Percentiles rank a stretch among this genome's conserved stretches.
Conservation (phyloP, 345 rosid genomes). For the Eucalyptus globulus region DNA sequence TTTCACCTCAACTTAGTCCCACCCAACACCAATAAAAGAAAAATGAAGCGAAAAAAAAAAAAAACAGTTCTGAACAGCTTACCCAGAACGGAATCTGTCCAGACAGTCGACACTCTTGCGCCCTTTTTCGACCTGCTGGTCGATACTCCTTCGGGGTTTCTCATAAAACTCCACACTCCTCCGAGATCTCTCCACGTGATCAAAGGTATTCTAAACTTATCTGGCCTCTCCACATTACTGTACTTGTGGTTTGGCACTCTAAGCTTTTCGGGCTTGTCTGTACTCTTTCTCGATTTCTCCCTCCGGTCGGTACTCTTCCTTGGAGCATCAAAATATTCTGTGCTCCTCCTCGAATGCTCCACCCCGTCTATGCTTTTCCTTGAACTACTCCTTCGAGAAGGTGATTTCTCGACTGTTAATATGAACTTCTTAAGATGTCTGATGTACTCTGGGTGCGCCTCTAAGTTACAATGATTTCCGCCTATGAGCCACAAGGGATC, state of each 20-base stretch:
- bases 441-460: constrained; percentile 71
- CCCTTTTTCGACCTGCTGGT: constrained; percentile 52
- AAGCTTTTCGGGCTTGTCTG: constrained; percentile 29
- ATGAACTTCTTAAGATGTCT: constrained; percentile 90
- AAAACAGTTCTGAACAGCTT: not conserved
- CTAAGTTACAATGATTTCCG: constrained; percentile 87
- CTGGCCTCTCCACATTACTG: constrained; percentile 35
- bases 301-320: constrained; percentile 62
- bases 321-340: constrained; percentile 40
- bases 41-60: not conserved
- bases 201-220: constrained; percentile 41
- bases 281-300: constrained; percentile 65
- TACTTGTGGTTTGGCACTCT: constrained; percentile 60
- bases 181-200: constrained; percentile 77
- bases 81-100: constrained; percentile 26
- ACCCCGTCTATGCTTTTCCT: constrained; percentile 58
- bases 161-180: constrained; percentile 88
- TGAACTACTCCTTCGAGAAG: constrained; percentile 42
- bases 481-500: constrained; percentile 93
- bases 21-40: not conserved
- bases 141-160: constrained; percentile 49
- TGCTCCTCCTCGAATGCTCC: constrained; percentile 44
- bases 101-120: constrained; percentile 83
- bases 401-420: constrained; percentile 62
- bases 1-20: not conserved